Conservation (phyloP, 2,329 filamentous ascomycete species). For the Aureobasidium subglaciale region DNA sequence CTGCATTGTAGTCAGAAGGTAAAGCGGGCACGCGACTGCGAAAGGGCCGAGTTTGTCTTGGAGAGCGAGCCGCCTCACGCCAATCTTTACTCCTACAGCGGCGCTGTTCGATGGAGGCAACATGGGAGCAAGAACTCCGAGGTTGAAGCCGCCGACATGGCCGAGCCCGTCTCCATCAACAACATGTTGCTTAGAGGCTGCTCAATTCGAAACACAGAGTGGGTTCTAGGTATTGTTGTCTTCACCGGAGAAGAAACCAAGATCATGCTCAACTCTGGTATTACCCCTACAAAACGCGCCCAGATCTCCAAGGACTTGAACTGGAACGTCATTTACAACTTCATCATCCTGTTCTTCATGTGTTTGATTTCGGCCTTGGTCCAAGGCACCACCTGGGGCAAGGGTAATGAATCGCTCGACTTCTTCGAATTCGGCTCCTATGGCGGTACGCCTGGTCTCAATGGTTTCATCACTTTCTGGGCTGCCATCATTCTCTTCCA, state of each 20-base stretch:
- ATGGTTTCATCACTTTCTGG: slow-evolving; percentile 96
- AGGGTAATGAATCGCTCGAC: slow-evolving; percentile 63
- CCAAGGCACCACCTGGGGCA: slow-evolving; percentile 74
- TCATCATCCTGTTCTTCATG: slow-evolving; percentile 80
- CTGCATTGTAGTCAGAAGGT: slow-evolving; percentile 76
- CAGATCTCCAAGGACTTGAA: slow-evolving; percentile 90
- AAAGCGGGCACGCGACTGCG: slow-evolving; percentile 86
- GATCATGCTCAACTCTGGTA: slow-evolving; percentile 97
- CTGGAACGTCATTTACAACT: slow-evolving; percentile 97
- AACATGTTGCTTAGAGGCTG: slow-evolving; percentile 90
- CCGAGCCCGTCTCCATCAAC: slow-evolving; percentile 89
- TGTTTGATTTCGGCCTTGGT: slow-evolving; percentile 80
- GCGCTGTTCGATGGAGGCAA: slow-evolving; percentile 81
- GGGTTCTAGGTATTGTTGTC: slow-evolving; percentile 84
- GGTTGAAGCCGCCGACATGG: slow-evolving; percentile 65
- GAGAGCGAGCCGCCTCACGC: slow-evolving; percentile 88
- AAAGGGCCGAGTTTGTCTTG: slow-evolving; percentile 76
- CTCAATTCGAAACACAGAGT: slow-evolving; percentile 90
- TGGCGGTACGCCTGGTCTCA: slow-evolving; percentile 61
- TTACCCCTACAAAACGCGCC: slow-evolving; percentile 88
- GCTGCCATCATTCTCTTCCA: slow-evolving; percentile 91
- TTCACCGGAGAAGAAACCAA: slow-evolving; percentile 97
- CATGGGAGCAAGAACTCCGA: slow-evolving; percentile 56
- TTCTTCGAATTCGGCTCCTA: slow-evolving; percentile 79
- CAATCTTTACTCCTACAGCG: slow-evolving; percentile 93